phyloP scores from a whole-genome alignment of 116 monocot species.

The Zostera marina region DNA sequence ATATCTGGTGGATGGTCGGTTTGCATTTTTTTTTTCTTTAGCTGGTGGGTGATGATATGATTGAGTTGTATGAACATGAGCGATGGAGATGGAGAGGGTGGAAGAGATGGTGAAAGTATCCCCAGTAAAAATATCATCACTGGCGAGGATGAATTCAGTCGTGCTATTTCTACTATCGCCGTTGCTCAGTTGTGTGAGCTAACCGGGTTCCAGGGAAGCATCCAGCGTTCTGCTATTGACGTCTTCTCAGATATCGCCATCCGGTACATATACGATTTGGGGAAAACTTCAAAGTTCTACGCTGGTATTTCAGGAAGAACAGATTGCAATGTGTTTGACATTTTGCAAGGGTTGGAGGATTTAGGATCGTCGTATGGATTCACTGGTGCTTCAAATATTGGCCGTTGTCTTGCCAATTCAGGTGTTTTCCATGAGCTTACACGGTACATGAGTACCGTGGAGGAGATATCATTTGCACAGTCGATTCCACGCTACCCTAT shows the following conservation, averaged over 20 bases:
- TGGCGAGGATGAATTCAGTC: slow-evolving; percentile 40
- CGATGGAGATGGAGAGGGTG: slow-evolving; percentile 19
- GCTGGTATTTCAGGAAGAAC: slow-evolving; percentile 50
- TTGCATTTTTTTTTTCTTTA: background rate
- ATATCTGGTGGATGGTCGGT: background rate
- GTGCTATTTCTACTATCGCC: slow-evolving; percentile 40
- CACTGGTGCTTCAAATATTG: slow-evolving; percentile 31
- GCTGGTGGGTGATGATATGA: slow-evolving; percentile 4
- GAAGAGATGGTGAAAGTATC: slow-evolving; percentile 20
- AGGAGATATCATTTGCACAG: slow-evolving; percentile 40
- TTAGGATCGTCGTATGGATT: slow-evolving; percentile 36
- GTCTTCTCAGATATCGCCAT: slow-evolving; percentile 47
- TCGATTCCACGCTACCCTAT: slow-evolving; percentile 40
- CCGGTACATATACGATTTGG: slow-evolving; percentile 46
- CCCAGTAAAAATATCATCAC: slow-evolving; percentile 5
- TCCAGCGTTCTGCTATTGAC: slow-evolving; percentile 48
- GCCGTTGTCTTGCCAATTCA: slow-evolving; percentile 46
- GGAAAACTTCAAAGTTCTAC: slow-evolving; percentile 39
- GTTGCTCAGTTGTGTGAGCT: slow-evolving; percentile 66
- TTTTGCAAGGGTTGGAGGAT: slow-evolving; percentile 75
- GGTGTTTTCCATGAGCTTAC: slow-evolving; percentile 47
- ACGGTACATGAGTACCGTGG: slow-evolving; percentile 26
- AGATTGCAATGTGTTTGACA: slow-evolving; percentile 53
- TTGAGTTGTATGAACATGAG: slow-evolving; percentile 7
- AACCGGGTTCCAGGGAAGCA: slow-evolving; percentile 46